Base-by-base conservation (phyloP, 2,329 filamentous ascomycete genomes). In the Colletotrichum sp. region DNA sequence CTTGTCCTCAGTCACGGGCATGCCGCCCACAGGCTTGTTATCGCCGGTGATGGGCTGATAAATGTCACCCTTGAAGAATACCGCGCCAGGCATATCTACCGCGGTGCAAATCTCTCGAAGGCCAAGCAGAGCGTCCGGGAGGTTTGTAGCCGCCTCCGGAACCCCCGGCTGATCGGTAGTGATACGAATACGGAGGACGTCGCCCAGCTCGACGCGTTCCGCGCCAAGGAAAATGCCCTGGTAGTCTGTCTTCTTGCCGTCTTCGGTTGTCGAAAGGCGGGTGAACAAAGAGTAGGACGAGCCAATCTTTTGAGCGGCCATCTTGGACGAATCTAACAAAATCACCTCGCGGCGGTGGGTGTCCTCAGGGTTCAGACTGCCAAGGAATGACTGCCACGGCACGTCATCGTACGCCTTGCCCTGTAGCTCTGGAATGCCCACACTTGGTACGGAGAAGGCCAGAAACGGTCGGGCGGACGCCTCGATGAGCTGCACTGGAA, bases 141-240 rank as follows among this genome's bases (percentile, higher is more conserved):
- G 76, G 15, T 36, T 59, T 15, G 47, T 43, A 3, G 71, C 71
- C 6, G 68, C 61, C n/a, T 62, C 24, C 9, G 71, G 61, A 6
- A 73, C 61, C 15, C 69, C 69, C n/a, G 43, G 43, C 21, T 73
- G 71, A 27, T 87, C 84, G 3, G 81, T 76, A 1, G 83, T 81
- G 5, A 84, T 82, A 64, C 83, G 84, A 51, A 90, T 79, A 33
- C 90, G 85, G 61, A 91, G 82, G 4, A 87, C 83, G 67, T 89
- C 87, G 36, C 83, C 84, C 8, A 87, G 77, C 73, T 86, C 83
- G 57, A 89, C 81, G 58, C 87, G 85, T 76, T 89, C 87, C 8
- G 87, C 86, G 38, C 87, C 87, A 13, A 89, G 82, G 78, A 89
- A 89, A 51, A 87, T 83, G 31, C 87, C 87, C 63, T 85, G 85